Evolutionary conservation across 805 yeast genomes (phyloP), one percentile per base, ranked within the genome.

Genomic region (Blastobotrys chiropterorum): DNA sequence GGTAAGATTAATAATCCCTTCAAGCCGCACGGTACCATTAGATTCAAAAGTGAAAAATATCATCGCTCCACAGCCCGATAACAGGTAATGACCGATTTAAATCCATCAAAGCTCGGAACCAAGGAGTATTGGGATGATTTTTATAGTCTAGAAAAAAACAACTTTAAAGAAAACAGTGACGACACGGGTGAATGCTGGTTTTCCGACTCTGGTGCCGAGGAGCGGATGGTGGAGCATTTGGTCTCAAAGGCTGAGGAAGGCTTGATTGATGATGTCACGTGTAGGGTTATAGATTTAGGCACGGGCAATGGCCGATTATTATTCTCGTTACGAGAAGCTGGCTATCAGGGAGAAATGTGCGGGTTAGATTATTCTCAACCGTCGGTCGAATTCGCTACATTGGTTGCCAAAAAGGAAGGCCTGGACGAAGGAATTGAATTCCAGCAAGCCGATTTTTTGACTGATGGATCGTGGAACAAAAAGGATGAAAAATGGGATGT

Each of bases 131-230:
- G 99, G 98, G 90, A 94, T 67, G 79, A 83, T 49, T 87, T 92
- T 67, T 92, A 92, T 67, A 72, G 79, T 43, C 63, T 79, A 17
- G 99, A 92, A 63, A 78, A 80, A 56, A 60, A 66, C 22, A 92
- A 92, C 68, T 92, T 86, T 62, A 67, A 73, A 40, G 79, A 79
- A 26, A 86, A 92, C 64, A 81, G 85, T 15, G 76, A 84, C 16
- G 97, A 94, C 65, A 83, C 90, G 0, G 99, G 99, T 1, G 98
- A 94, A 67, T 80, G 90, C 66, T 94, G 99, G 99, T 94, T 94
- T 67, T 82, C 86, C 58, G 99, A 94, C 62, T 84, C 86, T n/a
- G 90, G 85, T 62, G 98, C 99, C 0, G 98, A 92, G 63, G 76
- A 74, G 53, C 85, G 82, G 63, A 85, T 94, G 81, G 75, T 86